Evolutionary conservation across 768 basidiomycete genomes (phyloP).

Genomic region (Lepiota venenata): DNA sequence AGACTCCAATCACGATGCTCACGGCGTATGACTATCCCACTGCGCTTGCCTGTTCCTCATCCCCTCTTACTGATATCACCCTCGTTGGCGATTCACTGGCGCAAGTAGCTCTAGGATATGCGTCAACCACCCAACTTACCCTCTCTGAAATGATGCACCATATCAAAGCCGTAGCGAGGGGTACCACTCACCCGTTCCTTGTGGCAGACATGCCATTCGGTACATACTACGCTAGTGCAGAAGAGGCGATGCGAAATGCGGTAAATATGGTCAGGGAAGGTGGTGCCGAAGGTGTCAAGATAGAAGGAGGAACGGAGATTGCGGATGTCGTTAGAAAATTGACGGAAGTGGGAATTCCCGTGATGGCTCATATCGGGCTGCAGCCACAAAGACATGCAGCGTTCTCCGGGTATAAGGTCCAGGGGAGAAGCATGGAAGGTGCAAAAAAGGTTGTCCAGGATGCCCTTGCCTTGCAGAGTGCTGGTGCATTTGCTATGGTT

Average conservation of each 20-base stretch:
- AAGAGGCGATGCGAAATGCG: constrained; percentile 70
- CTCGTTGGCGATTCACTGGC: constrained; percentile 96
- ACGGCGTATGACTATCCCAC: constrained; percentile 97
- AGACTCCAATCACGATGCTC: constrained; percentile 83
- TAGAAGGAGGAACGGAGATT: constrained; percentile 89
- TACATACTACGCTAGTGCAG: constrained; percentile 64
- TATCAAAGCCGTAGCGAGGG: constrained; percentile 79
- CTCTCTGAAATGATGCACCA: constrained; percentile 95
- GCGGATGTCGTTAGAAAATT: constrained; percentile 64
- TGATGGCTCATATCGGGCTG: constrained; percentile 92
- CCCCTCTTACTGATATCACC: constrained; percentile 73
- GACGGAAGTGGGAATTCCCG: constrained; percentile 80
- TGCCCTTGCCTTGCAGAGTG: constrained; percentile 71
- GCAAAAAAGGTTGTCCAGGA: constrained; percentile 60
- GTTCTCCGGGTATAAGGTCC: constrained; percentile 88
- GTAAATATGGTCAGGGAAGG: constrained; percentile 83
- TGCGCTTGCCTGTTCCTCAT: constrained; percentile 59
- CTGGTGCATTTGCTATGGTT: constrained; percentile 86
- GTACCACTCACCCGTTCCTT: constrained; percentile 78
- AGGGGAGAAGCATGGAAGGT: constrained; percentile 66
- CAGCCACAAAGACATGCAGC: constrained; percentile 84
- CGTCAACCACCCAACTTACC: constrained; percentile 82
- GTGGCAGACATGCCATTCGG: constrained; percentile 98
- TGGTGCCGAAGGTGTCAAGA: constrained; percentile 82
- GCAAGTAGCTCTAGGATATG: constrained; percentile 91